phyloP scores from a whole-genome alignment of 345 rosid species.

The Psidium friedrichsthalianum region DNA sequence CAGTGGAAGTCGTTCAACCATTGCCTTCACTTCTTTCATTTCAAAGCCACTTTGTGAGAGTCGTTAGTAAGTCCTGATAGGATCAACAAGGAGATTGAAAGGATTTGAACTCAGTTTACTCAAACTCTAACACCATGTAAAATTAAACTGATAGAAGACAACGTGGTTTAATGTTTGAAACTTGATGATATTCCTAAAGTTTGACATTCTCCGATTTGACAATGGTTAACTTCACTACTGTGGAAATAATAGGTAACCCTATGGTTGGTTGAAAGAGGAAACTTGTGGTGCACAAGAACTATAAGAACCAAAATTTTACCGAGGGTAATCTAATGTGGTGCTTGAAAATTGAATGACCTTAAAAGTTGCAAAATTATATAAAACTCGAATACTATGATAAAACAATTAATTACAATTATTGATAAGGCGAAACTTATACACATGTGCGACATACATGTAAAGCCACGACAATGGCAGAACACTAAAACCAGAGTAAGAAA shows the following conservation, averaged over 20 bases:
- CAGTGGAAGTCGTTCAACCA: neutral
- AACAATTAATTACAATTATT: neutral
- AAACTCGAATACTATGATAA: rapidly evolving
- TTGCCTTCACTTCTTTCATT: neutral
- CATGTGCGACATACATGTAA: too few species aligned
- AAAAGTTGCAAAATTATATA: neutral
- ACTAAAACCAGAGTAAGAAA: too few species aligned
- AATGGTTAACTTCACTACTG: neutral
- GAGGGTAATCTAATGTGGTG: neutral
- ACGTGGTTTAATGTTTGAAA: neutral
- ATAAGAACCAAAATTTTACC: neutral
- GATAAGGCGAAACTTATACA: neutral
- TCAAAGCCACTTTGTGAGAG: neutral
- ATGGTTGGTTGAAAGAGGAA: neutral
- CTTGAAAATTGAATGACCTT: neutral
- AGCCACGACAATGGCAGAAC: too few species aligned
- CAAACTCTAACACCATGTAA: neutral
- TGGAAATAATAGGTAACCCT: neutral
- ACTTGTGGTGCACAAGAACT: neutral
- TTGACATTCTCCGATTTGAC: neutral
- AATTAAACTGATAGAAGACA: neutral
- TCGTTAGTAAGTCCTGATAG: neutral
- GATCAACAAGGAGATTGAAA: neutral
- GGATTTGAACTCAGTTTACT: too few species aligned
- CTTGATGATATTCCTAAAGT: neutral